phyloP scores from a whole-genome alignment of 345 rosid species.

The Citropsis articulata region DNA sequence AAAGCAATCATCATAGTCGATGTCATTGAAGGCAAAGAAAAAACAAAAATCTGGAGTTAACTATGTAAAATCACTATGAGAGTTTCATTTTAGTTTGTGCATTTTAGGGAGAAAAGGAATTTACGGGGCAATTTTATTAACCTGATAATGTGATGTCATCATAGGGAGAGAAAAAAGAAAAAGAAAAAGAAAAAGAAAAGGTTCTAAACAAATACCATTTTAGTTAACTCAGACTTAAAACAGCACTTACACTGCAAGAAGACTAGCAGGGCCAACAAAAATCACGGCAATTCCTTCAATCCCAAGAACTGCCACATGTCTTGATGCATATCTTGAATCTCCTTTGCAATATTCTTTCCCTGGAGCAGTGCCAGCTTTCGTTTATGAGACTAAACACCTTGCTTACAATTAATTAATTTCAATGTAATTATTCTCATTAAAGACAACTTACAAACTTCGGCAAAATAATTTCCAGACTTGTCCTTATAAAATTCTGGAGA shows the following conservation, averaged over 20 bases:
- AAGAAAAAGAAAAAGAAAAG: no score
- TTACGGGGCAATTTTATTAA: no score
- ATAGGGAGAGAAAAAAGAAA: no score
- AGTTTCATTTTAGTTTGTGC: no score
- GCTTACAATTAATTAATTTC: background rate
- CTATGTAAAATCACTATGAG: no score
- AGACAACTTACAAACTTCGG: constrained; percentile 82
- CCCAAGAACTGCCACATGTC: constrained; percentile 63
- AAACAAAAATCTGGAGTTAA: no score
- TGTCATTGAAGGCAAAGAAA: no score
- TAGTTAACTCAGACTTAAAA: no score
- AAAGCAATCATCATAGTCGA: no score
- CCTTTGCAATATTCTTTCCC: constrained; percentile 99
- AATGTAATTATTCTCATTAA: background rate
- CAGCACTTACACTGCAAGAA: constrained; percentile 66
- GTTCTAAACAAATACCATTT: no score
- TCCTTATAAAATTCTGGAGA: constrained; percentile 85
- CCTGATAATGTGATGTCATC: no score
- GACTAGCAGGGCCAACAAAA: constrained; percentile 76
- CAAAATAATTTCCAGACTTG: constrained; percentile 60
- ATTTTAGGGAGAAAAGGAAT: no score
- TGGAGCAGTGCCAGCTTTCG: constrained; percentile 19
- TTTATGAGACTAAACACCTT: background rate
- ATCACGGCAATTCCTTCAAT: constrained; percentile 90
- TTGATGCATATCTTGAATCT: constrained; percentile 82